These are phyloP conservation scores for Thalassiosira pacifica DNA, from an alignment of 352 stramenopile genomes.

Conservation along the genomic window DNA sequence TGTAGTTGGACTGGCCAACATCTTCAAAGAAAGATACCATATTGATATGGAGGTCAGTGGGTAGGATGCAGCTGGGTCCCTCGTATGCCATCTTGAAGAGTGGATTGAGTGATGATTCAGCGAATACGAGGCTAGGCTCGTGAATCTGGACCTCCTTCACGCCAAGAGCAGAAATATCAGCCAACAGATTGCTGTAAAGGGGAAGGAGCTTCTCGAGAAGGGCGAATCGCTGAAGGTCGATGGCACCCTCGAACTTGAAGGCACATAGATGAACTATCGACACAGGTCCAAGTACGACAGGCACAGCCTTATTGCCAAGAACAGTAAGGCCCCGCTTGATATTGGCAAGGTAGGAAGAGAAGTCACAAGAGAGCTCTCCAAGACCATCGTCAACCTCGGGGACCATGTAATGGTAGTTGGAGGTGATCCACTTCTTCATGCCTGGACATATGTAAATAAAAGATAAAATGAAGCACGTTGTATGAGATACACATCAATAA, in stretches of 20 bases:
- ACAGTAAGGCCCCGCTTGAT: constrained; percentile 89
- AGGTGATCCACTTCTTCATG: constrained; percentile 96
- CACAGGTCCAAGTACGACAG: constrained; percentile 86
- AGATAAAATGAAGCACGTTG: constrained; percentile 5
- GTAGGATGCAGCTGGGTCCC: constrained; percentile 33
- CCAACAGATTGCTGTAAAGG: constrained; percentile 88
- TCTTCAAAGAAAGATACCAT: constrained; percentile 88
- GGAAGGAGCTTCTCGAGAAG: constrained; percentile 88
- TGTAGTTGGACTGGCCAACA: constrained; percentile 90
- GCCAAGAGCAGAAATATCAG: constrained; percentile 87
- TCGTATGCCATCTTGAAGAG: constrained; percentile 80
- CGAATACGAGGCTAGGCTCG: constrained; percentile 91
- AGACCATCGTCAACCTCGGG: constrained; percentile 89
- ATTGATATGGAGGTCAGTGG: constrained; percentile 51
- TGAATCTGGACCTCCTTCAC: constrained; percentile 91
- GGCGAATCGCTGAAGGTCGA: constrained; percentile 33
- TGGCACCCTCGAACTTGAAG: constrained; percentile 23
- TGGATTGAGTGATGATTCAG: constrained; percentile 76
- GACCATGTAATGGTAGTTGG: constrained; percentile 96
- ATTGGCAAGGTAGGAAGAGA: constrained; percentile 85
- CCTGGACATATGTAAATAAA: constrained; percentile 64
- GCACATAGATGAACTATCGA: constrained; percentile 67
- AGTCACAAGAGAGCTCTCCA: constrained; percentile 84
- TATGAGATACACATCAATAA: not conserved
- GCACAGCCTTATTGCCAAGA: constrained; percentile 89